phyloP scores from a whole-genome alignment of 805 yeast species.

The Pichia ethanolica region DNA sequence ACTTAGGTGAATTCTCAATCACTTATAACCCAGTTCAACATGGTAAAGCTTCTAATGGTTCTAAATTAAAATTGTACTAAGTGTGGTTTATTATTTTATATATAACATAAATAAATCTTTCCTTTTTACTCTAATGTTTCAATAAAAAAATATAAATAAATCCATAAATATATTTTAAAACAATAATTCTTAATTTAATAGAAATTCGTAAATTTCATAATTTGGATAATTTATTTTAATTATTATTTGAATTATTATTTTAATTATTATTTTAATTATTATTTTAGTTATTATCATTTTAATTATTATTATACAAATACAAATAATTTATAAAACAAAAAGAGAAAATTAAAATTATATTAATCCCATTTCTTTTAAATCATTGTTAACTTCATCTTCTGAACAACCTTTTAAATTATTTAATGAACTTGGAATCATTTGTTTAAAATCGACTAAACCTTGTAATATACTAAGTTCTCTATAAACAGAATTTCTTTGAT shows the following conservation, averaged over 20 bases:
- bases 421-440: constrained; percentile 70
- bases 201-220: too few species aligned
- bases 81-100: constrained; percentile 6
- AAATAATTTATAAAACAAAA: too few species aligned
- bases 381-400: constrained; percentile 67
- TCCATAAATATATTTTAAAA: not conserved
- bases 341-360: not conserved
- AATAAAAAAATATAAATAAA: not conserved
- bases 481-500: constrained; percentile 57
- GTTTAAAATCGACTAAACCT: constrained; percentile 52
- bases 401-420: constrained; percentile 54
- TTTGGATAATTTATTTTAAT: not conserved
- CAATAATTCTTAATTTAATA: not conserved
- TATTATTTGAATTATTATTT: not conserved
- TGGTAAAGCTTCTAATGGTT: constrained; percentile 50
- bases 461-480: constrained; percentile 63
- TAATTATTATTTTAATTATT: not conserved
- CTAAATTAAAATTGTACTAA: constrained; percentile 32
- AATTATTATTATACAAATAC: too few species aligned
- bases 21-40: constrained; percentile 99
- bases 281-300: too few species aligned
- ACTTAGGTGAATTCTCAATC: constrained; percentile 99
- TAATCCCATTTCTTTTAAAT: constrained; percentile 58
- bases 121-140: constrained; percentile 2
- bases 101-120: constrained; percentile 7